A percentile compares a stretch with the other conserved stretches of the same genome.
Evolutionary conservation across 164 flowering plant species (phyloP).

Genomic region (Cinnamomum micranthum): DNA sequence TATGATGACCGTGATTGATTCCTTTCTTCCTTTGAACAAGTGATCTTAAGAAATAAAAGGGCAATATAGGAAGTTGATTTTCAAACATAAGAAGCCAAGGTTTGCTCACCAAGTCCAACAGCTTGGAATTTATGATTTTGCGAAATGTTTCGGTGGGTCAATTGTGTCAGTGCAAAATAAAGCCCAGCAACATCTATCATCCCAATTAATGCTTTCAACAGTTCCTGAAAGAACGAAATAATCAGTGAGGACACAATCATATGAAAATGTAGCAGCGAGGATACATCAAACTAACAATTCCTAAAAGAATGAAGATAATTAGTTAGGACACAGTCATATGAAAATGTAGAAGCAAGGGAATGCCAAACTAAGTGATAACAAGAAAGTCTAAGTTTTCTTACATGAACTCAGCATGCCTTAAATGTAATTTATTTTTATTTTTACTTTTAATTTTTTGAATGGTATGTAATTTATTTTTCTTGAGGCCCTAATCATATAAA

Average conservation of each 20-base stretch:
- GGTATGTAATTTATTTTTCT: too few relatives aligned
- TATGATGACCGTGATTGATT: background rate
- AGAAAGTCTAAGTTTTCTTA: too few relatives aligned
- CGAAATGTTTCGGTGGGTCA: conserved; percentile 95
- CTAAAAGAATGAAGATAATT: conserved; percentile 34
- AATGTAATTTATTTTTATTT: too few relatives aligned
- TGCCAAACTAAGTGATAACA: too few relatives aligned
- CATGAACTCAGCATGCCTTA: too few relatives aligned
- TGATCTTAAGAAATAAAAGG: background rate
- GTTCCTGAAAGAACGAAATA: conserved; percentile 50
- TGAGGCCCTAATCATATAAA: too few relatives aligned
- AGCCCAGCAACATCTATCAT: conserved; percentile 96
- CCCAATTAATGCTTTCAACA: conserved; percentile 85
- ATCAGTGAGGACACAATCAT: background rate
- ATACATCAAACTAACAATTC: conserved; percentile 37
- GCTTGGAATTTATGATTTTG: conserved; percentile 98
- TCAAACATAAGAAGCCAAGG: conserved; percentile 1
- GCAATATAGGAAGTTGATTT: background rate
- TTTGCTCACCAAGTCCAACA: conserved; percentile 86
- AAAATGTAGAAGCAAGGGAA: background rate
- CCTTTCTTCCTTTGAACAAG: background rate
- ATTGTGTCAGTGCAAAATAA: conserved; percentile 90
- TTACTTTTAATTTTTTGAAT: too few relatives aligned
- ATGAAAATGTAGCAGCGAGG: background rate
- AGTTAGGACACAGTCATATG: background rate